phyloP scores from a whole-genome alignment of 1,139 yeast species.

The Nakaseomyces sp. region DNA sequence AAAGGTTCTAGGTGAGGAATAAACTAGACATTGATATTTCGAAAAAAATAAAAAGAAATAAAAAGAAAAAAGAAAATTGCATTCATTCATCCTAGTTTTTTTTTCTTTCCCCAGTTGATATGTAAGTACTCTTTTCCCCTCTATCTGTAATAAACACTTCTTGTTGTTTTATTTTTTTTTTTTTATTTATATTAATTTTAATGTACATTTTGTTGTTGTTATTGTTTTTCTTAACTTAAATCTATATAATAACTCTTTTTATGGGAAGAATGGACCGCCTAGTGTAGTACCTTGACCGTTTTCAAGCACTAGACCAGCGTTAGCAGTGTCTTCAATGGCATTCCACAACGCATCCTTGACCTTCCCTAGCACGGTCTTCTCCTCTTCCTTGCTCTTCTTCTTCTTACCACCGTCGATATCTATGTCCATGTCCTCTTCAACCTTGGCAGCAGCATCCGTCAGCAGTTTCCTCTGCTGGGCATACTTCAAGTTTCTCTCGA shows the following conservation, averaged over 20 bases:
- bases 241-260: not conserved
- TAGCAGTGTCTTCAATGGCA: slow-evolving; percentile 47
- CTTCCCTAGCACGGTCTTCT: slow-evolving; percentile 37
- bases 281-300: slow-evolving; percentile 74
- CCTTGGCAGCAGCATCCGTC: slow-evolving; percentile 41
- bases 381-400: slow-evolving; percentile 23
- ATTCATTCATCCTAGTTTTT: too few relatives aligned
- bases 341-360: slow-evolving; percentile 63
- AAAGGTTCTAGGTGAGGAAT: slow-evolving; percentile 21
- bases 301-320: slow-evolving; percentile 39
- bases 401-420: slow-evolving; percentile 39
- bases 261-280: slow-evolving; percentile 50
- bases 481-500: slow-evolving; percentile 71
- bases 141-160: too few relatives aligned
- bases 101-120: too few relatives aligned
- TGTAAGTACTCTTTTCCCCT: too few relatives aligned
- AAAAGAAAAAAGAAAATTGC: not conserved
- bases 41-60: not conserved
- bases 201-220: too few relatives aligned
- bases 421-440: slow-evolving; percentile 38
- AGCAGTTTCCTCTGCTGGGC: slow-evolving; percentile 46
- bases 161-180: not conserved
- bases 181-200: not conserved
- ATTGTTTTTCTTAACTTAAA: too few relatives aligned
- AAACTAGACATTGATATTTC: not conserved